Conservation (phyloP, 2,329 filamentous ascomycete genomes). For the Pyrenophora teres region DNA sequence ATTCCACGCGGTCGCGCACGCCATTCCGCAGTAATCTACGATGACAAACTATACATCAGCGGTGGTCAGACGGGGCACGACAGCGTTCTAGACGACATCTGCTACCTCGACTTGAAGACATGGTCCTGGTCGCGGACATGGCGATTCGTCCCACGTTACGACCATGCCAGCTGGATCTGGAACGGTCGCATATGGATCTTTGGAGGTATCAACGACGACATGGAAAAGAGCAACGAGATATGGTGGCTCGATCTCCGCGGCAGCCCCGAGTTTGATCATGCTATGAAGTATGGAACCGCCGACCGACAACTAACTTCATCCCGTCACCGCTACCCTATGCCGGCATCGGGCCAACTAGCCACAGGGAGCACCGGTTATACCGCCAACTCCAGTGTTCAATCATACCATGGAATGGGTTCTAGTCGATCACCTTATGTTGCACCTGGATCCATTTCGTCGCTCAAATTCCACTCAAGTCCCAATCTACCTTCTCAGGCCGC, state of each 20-base stretch:
- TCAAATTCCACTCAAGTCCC: slow-evolving; percentile 86
- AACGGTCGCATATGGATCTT: slow-evolving; percentile 94
- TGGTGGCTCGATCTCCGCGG: slow-evolving; percentile 98
- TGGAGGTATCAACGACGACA: slow-evolving; percentile 90
- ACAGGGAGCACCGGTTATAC: slow-evolving; percentile 64
- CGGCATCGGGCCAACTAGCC: slow-evolving; percentile 38
- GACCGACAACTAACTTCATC: slow-evolving; percentile 47
- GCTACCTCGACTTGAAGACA: slow-evolving; percentile 94
- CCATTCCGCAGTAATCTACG: slow-evolving; percentile 91
- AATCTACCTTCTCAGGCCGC: slow-evolving; percentile 87
- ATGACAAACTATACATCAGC: slow-evolving; percentile 94
- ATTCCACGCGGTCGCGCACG: slow-evolving; percentile 88
- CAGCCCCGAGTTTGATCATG: slow-evolving; percentile 79
- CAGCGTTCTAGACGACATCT: slow-evolving; percentile 93
- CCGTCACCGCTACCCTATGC: slow-evolving; percentile 38
- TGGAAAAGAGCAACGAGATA: slow-evolving; percentile 94
- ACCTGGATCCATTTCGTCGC: slow-evolving; percentile 84
- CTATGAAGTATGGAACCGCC: slow-evolving; percentile 62
- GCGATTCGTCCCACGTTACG: slow-evolving; percentile 93
- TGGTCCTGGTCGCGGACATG: slow-evolving; percentile 97
- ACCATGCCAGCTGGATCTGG: slow-evolving; percentile 94
- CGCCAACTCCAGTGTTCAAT: slow-evolving; percentile 70
- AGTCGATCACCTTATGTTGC: slow-evolving; percentile 59
- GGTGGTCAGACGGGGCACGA: slow-evolving; percentile 95
- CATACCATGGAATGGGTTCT: slow-evolving; percentile 52